Conservation (phyloP, 768 basidiomycete genomes). For the Cystofilobasidium bisporidii region DNA sequence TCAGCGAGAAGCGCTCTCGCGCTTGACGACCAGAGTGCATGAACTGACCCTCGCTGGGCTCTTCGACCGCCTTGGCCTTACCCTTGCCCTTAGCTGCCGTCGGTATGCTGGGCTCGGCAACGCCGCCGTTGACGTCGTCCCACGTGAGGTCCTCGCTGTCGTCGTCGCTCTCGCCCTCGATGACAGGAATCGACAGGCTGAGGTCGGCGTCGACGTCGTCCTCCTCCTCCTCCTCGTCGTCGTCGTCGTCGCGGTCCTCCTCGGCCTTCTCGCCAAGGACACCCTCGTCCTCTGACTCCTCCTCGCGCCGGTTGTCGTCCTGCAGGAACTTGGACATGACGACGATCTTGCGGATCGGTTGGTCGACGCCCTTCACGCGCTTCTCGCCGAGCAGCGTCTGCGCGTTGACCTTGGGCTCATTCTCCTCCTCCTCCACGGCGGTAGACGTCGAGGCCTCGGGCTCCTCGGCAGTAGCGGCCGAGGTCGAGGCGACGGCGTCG, state of each 20-base stretch:
- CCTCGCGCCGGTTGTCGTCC: constrained; percentile 51
- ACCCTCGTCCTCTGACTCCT: constrained; percentile 34
- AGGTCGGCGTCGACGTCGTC: constrained; percentile 35
- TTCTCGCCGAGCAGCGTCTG: constrained; percentile 41
- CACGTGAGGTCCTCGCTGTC: constrained; percentile 34
- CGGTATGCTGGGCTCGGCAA: not conserved
- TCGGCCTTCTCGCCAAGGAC: constrained; percentile 37
- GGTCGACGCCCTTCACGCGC: constrained; percentile 56
- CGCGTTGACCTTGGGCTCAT: constrained; percentile 40
- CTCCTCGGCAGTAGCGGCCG: too few species aligned
- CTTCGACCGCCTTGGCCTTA: constrained; percentile 35
- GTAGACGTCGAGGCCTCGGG: constrained; percentile 12
- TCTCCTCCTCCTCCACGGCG: constrained; percentile 43
- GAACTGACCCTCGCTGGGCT: constrained; percentile 36
- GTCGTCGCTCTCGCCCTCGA: constrained; percentile 30
- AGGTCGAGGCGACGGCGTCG: constrained; percentile 5
- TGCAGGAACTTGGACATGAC: constrained; percentile 79
- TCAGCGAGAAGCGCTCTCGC: too few species aligned
- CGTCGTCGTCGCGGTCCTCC: constrained; percentile 40
- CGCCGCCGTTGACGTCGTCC: constrained; percentile 30
- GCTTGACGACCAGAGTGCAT: not conserved
- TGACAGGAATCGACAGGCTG: constrained; percentile 9
- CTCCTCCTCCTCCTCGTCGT: constrained; percentile 31
- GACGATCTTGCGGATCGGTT: constrained; percentile 75
- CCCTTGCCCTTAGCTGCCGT: constrained; percentile 32